Evolutionary conservation across 495 filamentous ascomycete species (phyloP).

Genomic region (Delitschia confertaspora): DNA sequence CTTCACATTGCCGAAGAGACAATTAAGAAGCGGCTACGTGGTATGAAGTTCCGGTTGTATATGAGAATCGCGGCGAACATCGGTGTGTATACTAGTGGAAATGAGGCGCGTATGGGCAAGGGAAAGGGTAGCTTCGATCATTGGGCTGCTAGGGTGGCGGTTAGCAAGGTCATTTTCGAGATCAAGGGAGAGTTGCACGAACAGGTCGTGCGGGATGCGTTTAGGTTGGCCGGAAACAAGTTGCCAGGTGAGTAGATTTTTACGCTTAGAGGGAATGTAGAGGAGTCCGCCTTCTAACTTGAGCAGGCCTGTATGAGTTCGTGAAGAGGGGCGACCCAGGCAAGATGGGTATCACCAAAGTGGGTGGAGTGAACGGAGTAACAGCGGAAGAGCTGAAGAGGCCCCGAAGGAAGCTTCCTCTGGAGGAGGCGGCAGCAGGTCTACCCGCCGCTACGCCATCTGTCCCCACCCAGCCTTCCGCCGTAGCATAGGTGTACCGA

Average conservation of each 20-base stretch:
- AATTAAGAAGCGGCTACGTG: conserved; percentile 78
- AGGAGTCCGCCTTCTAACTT: conserved; percentile 8
- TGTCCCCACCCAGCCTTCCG: not conserved
- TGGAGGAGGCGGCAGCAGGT: conserved; percentile 16
- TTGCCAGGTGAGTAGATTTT: conserved; percentile 64
- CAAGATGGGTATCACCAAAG: conserved; percentile 86
- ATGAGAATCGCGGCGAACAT: conserved; percentile 84
- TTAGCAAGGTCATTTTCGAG: conserved; percentile 86
- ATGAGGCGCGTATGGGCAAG: conserved; percentile 96
- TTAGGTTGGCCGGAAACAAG: conserved; percentile 89
- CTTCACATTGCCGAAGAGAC: conserved; percentile 86
- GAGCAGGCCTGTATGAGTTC: conserved; percentile 78
- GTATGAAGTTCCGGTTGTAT: conserved; percentile 86
- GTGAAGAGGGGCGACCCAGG: conserved; percentile 87
- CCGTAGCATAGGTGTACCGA: too few relatives aligned
- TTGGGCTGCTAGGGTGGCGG: conserved; percentile 81
- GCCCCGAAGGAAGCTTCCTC: conserved; percentile 57
- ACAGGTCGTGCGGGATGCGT: conserved; percentile 86
- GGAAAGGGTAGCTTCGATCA: conserved; percentile 96
- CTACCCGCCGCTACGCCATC: conserved; percentile 4
- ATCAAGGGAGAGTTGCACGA: conserved; percentile 88
- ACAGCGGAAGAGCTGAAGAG: conserved; percentile 72
- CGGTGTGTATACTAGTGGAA: conserved; percentile 89
- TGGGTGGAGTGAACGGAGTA: conserved; percentile 59
- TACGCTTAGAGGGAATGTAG: not conserved